Base-by-base conservation (phyloP, 1,139 yeast genomes). In the Saccharomyces hybrid region DNA sequence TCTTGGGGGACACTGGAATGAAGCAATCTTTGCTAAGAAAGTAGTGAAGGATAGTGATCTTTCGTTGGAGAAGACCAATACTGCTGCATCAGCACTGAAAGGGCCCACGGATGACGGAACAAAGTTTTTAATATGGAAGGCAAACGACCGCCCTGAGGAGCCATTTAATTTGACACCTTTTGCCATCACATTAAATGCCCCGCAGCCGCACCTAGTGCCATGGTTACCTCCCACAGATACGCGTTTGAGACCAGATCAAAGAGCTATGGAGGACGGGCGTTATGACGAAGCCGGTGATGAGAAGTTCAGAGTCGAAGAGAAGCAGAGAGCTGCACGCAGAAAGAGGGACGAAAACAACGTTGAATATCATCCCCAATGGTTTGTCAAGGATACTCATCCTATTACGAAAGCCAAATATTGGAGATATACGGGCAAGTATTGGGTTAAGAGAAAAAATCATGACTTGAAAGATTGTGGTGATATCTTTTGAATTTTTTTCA, bases 201-300 rank as follows among this genome's bases (percentile, higher is more conserved):
- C 77, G 16, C 78, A 74, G 54, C 75, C 83, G 2, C 75, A 78
- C 11, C 73, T 86, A 41, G 69, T 79, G 50, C 75, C 78, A 25
- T 86, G 86, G 82, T 63, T 93, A 50, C 85, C 97, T 0, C 95
- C 93, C 31, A 88, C 97, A 0, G 99, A 93, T 70, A 88, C 98
- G 0, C 80, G 99, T 68, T 76, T 89, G 61, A 81, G 99, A 69
- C 99, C 99, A 0, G 99, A 93, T 73, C 99, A 93, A 73, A 79
- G 98, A 58, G 97, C 96, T 4, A 95, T 95, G 99, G 99, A 93
- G 69, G 90, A 90, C 61, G 99, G 98, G n/a, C 72, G 80, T 50
- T 95, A 93, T 65, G 97, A 91, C 63, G 76, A 79, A 26, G 99
- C 99, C 0, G 82, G 95, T 14, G 79, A 77, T n/a, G 96, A 90